These are phyloP conservation scores for Spiraea crenata DNA, from an alignment of 331 rosid genomes.

Conservation along the genomic window DNA sequence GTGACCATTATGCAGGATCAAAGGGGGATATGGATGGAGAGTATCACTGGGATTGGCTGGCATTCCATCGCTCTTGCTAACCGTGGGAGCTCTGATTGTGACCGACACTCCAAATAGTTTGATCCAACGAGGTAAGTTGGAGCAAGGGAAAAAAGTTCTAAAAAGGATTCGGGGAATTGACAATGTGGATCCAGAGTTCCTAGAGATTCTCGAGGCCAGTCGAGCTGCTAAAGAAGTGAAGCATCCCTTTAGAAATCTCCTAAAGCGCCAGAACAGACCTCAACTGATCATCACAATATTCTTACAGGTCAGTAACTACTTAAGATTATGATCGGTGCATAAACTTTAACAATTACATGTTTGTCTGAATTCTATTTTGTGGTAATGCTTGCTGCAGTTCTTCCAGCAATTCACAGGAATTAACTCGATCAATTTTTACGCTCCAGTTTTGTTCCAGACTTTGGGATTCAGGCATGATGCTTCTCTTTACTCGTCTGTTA, in stretches of 20 bases:
- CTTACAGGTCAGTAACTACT: slow-evolving; percentile 7
- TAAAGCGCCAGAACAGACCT: slow-evolving; percentile 29
- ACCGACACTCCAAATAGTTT: slow-evolving; percentile 41
- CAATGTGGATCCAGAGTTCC: slow-evolving; percentile 30
- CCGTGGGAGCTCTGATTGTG: slow-evolving; percentile 17
- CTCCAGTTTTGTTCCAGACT: slow-evolving; percentile 62
- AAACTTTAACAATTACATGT: neutral
- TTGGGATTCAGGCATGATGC: slow-evolving; percentile 62
- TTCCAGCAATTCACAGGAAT: slow-evolving; percentile 88
- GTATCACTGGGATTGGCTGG: slow-evolving; percentile 37
- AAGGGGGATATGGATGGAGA: slow-evolving; percentile 33
- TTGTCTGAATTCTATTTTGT: slow-evolving; percentile 23
- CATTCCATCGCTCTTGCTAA: slow-evolving; percentile 25
- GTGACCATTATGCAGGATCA: slow-evolving; percentile 13
- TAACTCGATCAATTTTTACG: slow-evolving; percentile 72
- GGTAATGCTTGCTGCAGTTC: slow-evolving; percentile 34
- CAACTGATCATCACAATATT: slow-evolving; percentile 20
- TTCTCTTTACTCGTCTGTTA: slow-evolving; percentile 66
- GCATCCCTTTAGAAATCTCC: slow-evolving; percentile 26
- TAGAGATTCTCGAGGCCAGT: slow-evolving; percentile 22
- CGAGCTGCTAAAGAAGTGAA: slow-evolving; percentile 22
- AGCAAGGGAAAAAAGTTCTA: slow-evolving; percentile 24
- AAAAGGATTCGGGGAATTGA: slow-evolving; percentile 36
- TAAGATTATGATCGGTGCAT: neutral
- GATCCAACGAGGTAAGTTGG: slow-evolving; percentile 36